Conservation (phyloP, 495 filamentous ascomycete genomes). For the Podospora anserina region DNA sequence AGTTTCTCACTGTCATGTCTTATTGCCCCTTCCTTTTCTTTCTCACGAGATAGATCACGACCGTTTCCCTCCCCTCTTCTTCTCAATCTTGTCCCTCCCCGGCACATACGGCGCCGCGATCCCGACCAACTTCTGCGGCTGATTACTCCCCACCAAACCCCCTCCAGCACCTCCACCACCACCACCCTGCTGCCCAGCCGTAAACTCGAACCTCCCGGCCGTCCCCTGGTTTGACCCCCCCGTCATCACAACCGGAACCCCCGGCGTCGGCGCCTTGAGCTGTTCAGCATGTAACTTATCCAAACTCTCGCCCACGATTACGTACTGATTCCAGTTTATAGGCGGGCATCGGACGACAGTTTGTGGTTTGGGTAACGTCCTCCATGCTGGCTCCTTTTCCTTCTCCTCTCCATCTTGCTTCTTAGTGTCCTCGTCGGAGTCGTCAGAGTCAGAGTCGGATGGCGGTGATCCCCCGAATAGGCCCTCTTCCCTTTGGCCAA, state of each 20-base stretch:
- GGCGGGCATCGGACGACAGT: slow-evolving; percentile 78
- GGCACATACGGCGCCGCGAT: slow-evolving; percentile 75
- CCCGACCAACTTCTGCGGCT: slow-evolving; percentile 40
- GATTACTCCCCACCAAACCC: background rate
- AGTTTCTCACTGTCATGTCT: background rate
- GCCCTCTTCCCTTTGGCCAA: slow-evolving; percentile 37
- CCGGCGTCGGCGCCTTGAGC: slow-evolving; percentile 57
- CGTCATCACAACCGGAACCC: slow-evolving; percentile 45
- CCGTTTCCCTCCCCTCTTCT: slow-evolving; percentile 40
- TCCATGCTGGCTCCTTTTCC: slow-evolving; percentile 26
- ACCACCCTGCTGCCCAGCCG: slow-evolving; percentile 33
- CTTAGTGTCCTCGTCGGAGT: slow-evolving; percentile 28
- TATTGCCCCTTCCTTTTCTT: background rate
- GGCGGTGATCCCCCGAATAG: slow-evolving; percentile 18
- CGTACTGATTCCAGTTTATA: slow-evolving; percentile 89
- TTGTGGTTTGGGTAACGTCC: slow-evolving; percentile 69
- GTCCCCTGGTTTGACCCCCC: slow-evolving; percentile 27
- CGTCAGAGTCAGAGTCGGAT: slow-evolving; percentile 33
- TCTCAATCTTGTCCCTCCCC: slow-evolving; percentile 61
- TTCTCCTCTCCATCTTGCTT: slow-evolving; percentile 16
- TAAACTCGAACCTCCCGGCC: slow-evolving; percentile 33
- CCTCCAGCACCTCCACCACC: background rate
- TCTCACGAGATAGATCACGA: slow-evolving; percentile 19
- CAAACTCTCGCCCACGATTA: slow-evolving; percentile 71
- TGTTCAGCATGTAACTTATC: slow-evolving; percentile 84